Evolutionary conservation across 768 basidiomycete species (phyloP).

Genomic region (Lactarius pseudohatsudake): DNA sequence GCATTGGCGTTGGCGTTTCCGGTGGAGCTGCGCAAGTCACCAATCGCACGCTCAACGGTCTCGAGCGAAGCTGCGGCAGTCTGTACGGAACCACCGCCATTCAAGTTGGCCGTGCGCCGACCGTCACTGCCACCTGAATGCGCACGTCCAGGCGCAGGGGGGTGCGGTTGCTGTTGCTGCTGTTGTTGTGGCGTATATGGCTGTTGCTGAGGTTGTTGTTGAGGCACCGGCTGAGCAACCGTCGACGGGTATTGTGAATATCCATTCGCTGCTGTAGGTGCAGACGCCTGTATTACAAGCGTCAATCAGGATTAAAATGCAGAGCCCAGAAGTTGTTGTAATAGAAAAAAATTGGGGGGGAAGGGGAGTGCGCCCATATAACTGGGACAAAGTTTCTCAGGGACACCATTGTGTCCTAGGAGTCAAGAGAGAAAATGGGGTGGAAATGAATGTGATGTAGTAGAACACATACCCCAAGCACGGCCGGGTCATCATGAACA

Average conservation of each 20-base stretch:
- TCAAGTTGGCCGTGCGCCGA: constrained; percentile 34
- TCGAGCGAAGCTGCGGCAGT: constrained; percentile 74
- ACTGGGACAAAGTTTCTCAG: constrained; percentile 34
- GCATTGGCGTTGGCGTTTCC: constrained; percentile 34
- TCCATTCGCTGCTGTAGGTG: constrained; percentile 39
- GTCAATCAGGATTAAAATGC: constrained; percentile 18
- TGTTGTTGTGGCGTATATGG: constrained; percentile 29
- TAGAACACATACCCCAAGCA: constrained; percentile 62
- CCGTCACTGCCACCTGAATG: constrained; percentile 32
- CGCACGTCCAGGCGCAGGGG: constrained; percentile 7
- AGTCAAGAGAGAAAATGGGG: constrained; percentile 22
- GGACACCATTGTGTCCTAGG: constrained; percentile 49
- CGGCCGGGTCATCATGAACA: constrained; percentile 82
- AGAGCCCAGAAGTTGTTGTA: constrained; percentile 33
- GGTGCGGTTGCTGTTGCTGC: constrained; percentile 18
- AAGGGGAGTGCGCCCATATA: constrained; percentile 18
- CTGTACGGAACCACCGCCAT: constrained; percentile 54
- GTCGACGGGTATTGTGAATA: constrained; percentile 31
- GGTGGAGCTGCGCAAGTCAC: constrained; percentile 44
- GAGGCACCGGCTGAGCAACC: constrained; percentile 31
- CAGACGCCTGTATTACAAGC: constrained; percentile 45
- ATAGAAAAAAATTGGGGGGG: constrained; percentile 55
- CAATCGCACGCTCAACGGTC: constrained; percentile 60
- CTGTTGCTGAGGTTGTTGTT: constrained; percentile 30
- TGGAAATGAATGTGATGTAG: constrained; percentile 19